phyloP scores from a whole-genome alignment of 192 early-diverging fungal species.

The Podila epicladia region DNA sequence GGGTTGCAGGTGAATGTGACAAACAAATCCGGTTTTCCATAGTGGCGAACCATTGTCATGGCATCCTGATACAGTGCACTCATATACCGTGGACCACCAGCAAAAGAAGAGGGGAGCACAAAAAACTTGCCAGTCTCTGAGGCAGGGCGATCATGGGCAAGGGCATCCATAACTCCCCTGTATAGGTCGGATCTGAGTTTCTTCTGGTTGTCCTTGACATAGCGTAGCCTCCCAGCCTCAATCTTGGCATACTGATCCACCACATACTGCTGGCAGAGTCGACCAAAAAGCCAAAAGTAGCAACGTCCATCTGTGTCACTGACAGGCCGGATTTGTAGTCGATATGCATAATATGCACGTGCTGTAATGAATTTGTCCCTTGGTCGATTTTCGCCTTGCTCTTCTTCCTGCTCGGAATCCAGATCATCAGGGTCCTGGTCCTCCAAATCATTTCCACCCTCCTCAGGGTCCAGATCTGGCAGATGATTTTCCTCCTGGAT shows the following conservation, averaged over 20 bases:
- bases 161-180: constrained; percentile 3
- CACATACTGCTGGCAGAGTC: constrained; percentile 17
- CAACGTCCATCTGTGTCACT: constrained; percentile 3
- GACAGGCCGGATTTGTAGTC: constrained; percentile 17
- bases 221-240: constrained; percentile 10
- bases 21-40: constrained; percentile 50
- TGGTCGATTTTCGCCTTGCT: background rate
- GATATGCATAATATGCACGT: constrained; percentile 25
- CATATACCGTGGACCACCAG: constrained; percentile 24
- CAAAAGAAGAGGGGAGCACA: constrained; percentile 27
- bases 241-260: constrained; percentile 30
- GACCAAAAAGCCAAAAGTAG: constrained; percentile 16
- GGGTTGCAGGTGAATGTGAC: constrained; percentile 52
- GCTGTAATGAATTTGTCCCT: no score
- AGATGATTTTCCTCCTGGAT: no score
- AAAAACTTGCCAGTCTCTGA: constrained; percentile 6
- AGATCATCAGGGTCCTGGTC: background rate
- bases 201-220: constrained; percentile 12
- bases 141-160: background rate
- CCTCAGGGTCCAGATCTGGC: no score
- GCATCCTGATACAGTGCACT: constrained; percentile 18
- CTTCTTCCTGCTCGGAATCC: background rate
- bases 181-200: constrained; percentile 4
- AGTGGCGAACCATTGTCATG: constrained; percentile 19
- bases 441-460: no score